Evolutionary conservation across 805 yeast genomes (phyloP), one percentile per base, ranked within the genome.

Genomic region (Starmerella kuoi): DNA sequence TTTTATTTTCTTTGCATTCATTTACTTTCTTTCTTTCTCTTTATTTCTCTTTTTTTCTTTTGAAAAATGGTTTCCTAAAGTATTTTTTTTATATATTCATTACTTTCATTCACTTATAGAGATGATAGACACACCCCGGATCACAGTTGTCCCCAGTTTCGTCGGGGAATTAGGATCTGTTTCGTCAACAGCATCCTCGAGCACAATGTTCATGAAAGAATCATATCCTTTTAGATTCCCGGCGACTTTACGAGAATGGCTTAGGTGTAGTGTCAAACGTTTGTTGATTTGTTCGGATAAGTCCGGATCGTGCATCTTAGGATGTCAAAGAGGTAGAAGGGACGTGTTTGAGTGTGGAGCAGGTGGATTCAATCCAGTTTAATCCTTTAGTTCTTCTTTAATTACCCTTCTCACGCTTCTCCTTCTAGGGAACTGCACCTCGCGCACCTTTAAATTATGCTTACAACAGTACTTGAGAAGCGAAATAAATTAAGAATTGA

Each of bases 171-270:
- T 77, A 32, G 66, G 63, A 23, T 60, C 51, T 30, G 64, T 63
- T 46, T 73, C 74, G 57, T 81, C 91, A 14, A 76, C 67, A 1
- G 85, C 84, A 38, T 78, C 80, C 35, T 76, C 82, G 28, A 82
- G 58, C 0, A 82, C 84, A 20, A 81, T 62, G 54, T 82, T 82
- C 53, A 82, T 58, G 55, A 80, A 81, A 4, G 76, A 73, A 57
- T 88, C 97, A 59, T 76, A 88, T 2, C 97, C 97, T 53, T 83
- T 68, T 41, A 88, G 68, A 11, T 73, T 72, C 2, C 97, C 97
- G n/a, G 74, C 72, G 1, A 88, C 74, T 51, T 72, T 73, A 38
- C 96, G 69, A 12, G 80, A 64, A 1, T 94, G 93, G 59, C 84
- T 85, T 46, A 88, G 67, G 50, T 79, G 81, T 15, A 88, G 65